Evolutionary conservation across 495 filamentous ascomycete genomes (phyloP).

Genomic region (Aspergillus leporis): DNA sequence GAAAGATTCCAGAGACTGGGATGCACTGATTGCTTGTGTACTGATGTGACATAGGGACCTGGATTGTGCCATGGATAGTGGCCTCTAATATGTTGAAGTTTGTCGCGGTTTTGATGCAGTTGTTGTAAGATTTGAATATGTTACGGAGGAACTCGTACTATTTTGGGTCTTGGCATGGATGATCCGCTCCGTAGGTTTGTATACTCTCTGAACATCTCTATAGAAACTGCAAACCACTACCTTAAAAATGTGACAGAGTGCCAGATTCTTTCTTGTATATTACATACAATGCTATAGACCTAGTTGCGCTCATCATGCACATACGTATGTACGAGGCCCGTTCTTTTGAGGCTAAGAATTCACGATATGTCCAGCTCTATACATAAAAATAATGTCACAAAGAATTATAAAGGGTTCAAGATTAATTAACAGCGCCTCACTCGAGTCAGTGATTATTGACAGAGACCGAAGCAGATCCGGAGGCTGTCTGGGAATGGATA

Average conservation of each 20-base stretch:
- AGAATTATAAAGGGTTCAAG: background rate
- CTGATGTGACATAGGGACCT: slow-evolving; percentile 10
- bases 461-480: slow-evolving; percentile 35
- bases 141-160: background rate
- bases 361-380: slow-evolving; percentile 7
- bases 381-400: slow-evolving; percentile 18
- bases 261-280: background rate
- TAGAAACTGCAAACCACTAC: background rate
- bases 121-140: background rate
- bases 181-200: background rate
- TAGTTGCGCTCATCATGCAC: background rate
- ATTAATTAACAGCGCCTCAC: background rate
- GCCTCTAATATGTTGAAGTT: background rate
- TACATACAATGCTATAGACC: background rate
- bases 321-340: slow-evolving; percentile 5
- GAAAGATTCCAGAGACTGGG: slow-evolving; percentile 56
- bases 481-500: slow-evolving; percentile 41
- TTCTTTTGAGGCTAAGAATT: background rate
- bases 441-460: slow-evolving; percentile 20
- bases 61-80: slow-evolving; percentile 16
- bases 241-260: too few relatives aligned
- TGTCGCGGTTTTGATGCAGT: background rate
- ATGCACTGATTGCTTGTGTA: slow-evolving; percentile 41
- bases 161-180: background rate
- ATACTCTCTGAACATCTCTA: background rate